Evolutionary conservation across 2,329 filamentous ascomycete genomes (phyloP), one percentile per base, ranked within the genome.

Genomic region (Hypomyces rosellus): DNA sequence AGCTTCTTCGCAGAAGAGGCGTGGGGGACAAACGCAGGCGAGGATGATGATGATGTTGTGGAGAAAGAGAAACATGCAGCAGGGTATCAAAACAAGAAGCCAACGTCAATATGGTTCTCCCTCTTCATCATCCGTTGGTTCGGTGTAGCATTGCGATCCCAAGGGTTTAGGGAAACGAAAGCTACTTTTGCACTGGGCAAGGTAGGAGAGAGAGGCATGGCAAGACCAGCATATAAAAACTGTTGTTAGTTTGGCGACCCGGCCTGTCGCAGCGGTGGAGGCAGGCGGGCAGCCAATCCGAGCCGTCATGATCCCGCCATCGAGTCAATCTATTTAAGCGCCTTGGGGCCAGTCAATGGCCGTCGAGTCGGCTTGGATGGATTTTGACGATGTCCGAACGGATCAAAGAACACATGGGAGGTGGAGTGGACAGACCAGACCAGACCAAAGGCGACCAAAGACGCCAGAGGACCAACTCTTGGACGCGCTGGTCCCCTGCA

Each of bases 1-100:
- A 43, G 34, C 57, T 60, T 59, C 57, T 63, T 61, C 56, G 45
- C 57, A 55, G 53, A 62, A 63, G 59, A 58, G 55, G 54, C 39
- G 45, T 20, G 22, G 48, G 47, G 15, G 16, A 22, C 13, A 16
- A 13, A 22, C 18, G 13, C 9, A 5, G 25, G 39, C 16, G 39
- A 22, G 4, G 18, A 42, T 38, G 39, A 22, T 4, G 18, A 42
- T n/a, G 16, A 20, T 22, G 39, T 42, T 22, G 39, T 42, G 39
- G 43, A 16, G 18, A 33, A 48, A 39, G 22, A 49, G 33, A 39
- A 45, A 36, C 39, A 38, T 46, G 44, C 49, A 25, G 20, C 42
- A 34, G 50, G 50, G 49, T 56, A 59, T 54, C 45, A 48, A 52
- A 44, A 46, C 48, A 33, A 30, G 46, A 45, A 42, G 14, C 42